Evolutionary conservation across 2,329 filamentous ascomycete species (phyloP).

Genomic region (Aspergillus hiratsukae): DNA sequence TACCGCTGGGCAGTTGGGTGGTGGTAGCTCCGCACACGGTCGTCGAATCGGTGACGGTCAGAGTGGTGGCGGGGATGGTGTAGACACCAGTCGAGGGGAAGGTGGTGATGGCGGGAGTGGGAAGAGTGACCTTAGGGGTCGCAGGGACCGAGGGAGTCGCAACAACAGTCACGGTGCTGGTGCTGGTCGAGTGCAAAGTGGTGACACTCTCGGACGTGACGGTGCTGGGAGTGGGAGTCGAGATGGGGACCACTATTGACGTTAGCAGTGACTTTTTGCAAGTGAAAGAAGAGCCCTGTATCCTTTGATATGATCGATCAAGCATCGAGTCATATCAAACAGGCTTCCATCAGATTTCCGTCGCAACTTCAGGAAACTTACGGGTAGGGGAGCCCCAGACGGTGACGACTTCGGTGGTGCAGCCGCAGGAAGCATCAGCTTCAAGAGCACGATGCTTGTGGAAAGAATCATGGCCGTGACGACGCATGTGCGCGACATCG

Average conservation of each 20-base stretch:
- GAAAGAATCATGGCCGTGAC: constrained; percentile 49
- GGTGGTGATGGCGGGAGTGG: constrained; percentile 46
- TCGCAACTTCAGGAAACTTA: constrained; percentile 34
- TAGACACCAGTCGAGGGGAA: constrained; percentile 67
- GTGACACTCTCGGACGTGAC: constrained; percentile 25
- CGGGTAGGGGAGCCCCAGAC: constrained; percentile 63
- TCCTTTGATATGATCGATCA: not conserved
- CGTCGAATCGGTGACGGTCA: constrained; percentile 62
- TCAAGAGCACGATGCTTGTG: constrained; percentile 53
- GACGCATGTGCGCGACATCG: constrained; percentile 51
- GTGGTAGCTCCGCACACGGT: constrained; percentile 62
- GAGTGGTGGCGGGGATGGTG: constrained; percentile 69
- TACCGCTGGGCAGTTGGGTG: constrained; percentile 60
- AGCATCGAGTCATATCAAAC: not conserved
- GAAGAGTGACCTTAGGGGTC: constrained; percentile 32
- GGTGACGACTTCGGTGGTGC: constrained; percentile 70
- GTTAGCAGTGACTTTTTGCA: constrained; percentile 15
- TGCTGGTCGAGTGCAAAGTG: constrained; percentile 38
- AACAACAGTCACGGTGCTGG: constrained; percentile 33
- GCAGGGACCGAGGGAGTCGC: constrained; percentile 12
- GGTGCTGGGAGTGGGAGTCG: constrained; percentile 22
- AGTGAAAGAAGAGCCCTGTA: not conserved
- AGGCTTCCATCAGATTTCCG: not conserved
- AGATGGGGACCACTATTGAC: constrained; percentile 35
- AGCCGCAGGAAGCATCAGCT: constrained; percentile 55